Percentiles rank a stretch among this genome's conserved stretches.
Conservation (phyloP, 805 yeast species). For the Nakazawaea anatomiae region DNA sequence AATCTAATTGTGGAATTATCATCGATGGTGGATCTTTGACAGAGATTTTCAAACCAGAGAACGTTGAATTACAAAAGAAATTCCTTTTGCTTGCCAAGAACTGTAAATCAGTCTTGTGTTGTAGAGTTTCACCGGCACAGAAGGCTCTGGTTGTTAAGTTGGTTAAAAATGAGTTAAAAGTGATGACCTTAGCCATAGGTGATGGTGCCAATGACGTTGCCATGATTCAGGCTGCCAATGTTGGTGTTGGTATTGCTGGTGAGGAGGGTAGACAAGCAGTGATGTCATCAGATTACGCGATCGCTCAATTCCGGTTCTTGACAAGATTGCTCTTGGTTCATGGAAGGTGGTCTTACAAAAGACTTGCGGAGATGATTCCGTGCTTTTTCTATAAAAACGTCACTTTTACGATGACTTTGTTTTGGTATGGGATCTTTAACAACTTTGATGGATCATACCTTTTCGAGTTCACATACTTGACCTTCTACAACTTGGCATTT, state of each 20-base stretch:
- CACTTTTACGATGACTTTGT: conserved; percentile 64
- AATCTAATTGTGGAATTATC: conserved; percentile 60
- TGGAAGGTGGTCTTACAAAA: conserved; percentile 83
- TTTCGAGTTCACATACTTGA: conserved; percentile 72
- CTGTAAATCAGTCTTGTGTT: conserved; percentile 77
- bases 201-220: conserved; percentile 90
- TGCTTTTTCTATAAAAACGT: conserved; percentile 76
- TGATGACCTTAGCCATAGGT: conserved; percentile 84
- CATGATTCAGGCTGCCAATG: conserved; percentile 84
- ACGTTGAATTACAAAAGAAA: conserved; percentile 42
- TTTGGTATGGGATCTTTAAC: conserved; percentile 74
- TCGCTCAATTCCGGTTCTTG: conserved; percentile 75
- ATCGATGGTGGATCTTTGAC: conserved; percentile 76
- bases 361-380: conserved; percentile 81
- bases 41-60: conserved; percentile 37
- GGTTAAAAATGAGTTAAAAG: conserved; percentile 68
- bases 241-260: conserved; percentile 88
- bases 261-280: conserved; percentile 89
- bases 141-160: conserved; percentile 78
- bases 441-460: conserved; percentile 77
- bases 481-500: conserved; percentile 78
- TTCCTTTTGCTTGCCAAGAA: conserved; percentile 71
- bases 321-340: conserved; percentile 65
- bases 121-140: conserved; percentile 86
- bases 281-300: conserved; percentile 82